Evolutionary conservation across 768 basidiomycete species (phyloP).

Genomic region (Boletus vermiculosoides): DNA sequence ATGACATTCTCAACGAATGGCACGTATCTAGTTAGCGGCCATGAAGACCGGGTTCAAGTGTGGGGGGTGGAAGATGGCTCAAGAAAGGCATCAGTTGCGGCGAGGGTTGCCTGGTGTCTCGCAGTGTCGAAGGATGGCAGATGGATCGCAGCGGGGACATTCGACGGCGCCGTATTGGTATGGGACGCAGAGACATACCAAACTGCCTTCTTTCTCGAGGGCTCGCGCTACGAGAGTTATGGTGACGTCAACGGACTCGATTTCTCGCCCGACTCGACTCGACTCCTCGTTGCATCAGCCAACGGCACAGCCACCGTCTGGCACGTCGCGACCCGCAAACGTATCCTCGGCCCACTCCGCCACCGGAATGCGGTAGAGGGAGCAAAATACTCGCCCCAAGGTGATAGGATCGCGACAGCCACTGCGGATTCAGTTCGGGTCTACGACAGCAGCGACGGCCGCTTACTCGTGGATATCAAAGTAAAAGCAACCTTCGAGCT

Average conservation of each 20-base stretch:
- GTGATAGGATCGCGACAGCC: neutral
- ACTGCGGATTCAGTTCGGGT: neutral
- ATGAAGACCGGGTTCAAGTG: too few relatives aligned
- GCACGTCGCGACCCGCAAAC: neutral
- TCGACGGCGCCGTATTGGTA: fast-evolving
- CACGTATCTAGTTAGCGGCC: too few relatives aligned
- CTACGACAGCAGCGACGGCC: neutral
- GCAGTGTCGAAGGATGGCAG: neutral
- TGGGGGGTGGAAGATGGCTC: too few relatives aligned
- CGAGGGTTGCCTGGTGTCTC: neutral
- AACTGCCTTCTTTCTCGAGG: neutral
- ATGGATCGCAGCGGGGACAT: neutral
- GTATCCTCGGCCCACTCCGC: neutral
- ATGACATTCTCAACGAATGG: too few relatives aligned
- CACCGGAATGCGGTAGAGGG: neutral
- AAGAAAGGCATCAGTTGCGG: too few relatives aligned
- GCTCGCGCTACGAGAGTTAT: neutral
- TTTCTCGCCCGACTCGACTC: neutral
- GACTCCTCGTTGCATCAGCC: neutral
- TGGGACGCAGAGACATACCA: neutral
- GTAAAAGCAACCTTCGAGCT: too few relatives aligned
- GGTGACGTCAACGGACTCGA: neutral
- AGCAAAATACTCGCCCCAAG: conserved; percentile 1
- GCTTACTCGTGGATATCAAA: neutral
- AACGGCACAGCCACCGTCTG: neutral